Conservation (phyloP, 2,329 filamentous ascomycete species). For the Endoconidiophora laricicola region DNA sequence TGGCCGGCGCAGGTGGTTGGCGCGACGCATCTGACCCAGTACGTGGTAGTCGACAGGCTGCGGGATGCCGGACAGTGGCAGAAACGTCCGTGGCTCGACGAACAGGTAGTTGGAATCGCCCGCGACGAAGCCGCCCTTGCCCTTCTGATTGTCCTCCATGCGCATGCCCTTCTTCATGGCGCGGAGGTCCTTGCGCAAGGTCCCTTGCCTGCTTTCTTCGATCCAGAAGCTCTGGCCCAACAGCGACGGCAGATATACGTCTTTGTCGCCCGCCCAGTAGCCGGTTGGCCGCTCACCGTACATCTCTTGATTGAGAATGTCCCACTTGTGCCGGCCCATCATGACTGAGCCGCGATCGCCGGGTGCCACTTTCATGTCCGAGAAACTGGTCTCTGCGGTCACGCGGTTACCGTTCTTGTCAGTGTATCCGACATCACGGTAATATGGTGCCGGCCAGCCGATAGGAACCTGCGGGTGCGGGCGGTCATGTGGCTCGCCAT, state of each 20-base stretch:
- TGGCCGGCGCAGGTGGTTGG: conserved; percentile 3
- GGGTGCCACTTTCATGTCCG: not conserved
- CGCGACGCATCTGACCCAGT: not conserved
- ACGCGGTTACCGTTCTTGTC: not conserved
- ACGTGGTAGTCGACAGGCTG: conserved; percentile 2
- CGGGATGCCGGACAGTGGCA: not conserved
- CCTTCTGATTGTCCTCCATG: not conserved
- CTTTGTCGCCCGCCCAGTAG: too few relatives aligned
- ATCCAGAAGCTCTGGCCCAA: too few relatives aligned
- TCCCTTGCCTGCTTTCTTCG: too few relatives aligned
- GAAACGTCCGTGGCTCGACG: not conserved
- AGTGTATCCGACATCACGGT: not conserved
- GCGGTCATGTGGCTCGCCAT: conserved; percentile 3
- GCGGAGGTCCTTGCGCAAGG: too few relatives aligned
- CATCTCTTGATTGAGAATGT: too few relatives aligned
- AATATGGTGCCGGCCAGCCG: not conserved
- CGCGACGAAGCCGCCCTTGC: not conserved
- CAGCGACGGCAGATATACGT: too few relatives aligned
- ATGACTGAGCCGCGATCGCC: too few relatives aligned
- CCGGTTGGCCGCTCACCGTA: too few relatives aligned
- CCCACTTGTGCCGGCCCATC: too few relatives aligned
- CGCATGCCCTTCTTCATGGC: too few relatives aligned
- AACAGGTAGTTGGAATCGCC: not conserved
- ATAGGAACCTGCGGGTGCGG: not conserved
- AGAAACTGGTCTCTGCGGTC: not conserved